Evolutionary conservation across 192 early-diverging fungal species (phyloP).

Genomic region (Jimgerdemannia lactiflua): DNA sequence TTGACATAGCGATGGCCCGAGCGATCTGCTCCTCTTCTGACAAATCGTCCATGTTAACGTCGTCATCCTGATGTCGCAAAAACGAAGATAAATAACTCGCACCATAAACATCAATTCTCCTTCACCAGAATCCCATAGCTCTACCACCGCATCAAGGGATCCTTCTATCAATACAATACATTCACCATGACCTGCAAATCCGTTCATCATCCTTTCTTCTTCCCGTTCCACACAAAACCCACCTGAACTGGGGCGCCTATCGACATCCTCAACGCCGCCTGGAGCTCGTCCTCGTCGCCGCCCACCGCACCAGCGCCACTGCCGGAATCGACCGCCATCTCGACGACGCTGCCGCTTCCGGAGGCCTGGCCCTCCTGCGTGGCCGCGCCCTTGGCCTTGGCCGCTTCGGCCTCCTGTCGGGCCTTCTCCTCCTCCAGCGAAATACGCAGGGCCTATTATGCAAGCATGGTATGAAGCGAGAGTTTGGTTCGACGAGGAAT

Average conservation of each 20-base stretch:
- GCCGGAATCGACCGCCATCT: constrained; percentile 30
- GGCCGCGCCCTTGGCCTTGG: constrained; percentile 40
- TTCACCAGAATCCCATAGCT: too few species aligned
- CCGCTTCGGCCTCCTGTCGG: constrained; percentile 68
- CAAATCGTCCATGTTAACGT: constrained; percentile 64
- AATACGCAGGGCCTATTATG: constrained; percentile 78
- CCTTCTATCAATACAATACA: background rate
- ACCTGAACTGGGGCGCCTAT: constrained; percentile 25
- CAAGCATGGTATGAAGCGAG: constrained; percentile 5
- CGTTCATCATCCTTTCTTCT: too few species aligned
- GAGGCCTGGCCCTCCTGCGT: constrained; percentile 20
- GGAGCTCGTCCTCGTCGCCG: constrained; percentile 41
- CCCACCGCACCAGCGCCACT: constrained; percentile 13
- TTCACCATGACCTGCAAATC: too few species aligned
- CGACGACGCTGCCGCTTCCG: constrained; percentile 18
- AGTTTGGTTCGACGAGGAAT: background rate
- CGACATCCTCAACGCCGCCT: constrained; percentile 71
- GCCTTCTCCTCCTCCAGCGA: constrained; percentile 96
- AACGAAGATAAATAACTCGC: too few species aligned
- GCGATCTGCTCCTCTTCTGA: constrained; percentile 73
- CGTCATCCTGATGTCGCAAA: constrained; percentile 33
- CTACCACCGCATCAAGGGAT: too few species aligned
- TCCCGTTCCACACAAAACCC: background rate
- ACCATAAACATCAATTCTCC: too few species aligned
- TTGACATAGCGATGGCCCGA: constrained; percentile 74